A percentile compares a stretch with the other conserved stretches of the same genome.
Conservation (phyloP, 208 protist genomes). For the Acanthamoeba triangularis region DNA sequence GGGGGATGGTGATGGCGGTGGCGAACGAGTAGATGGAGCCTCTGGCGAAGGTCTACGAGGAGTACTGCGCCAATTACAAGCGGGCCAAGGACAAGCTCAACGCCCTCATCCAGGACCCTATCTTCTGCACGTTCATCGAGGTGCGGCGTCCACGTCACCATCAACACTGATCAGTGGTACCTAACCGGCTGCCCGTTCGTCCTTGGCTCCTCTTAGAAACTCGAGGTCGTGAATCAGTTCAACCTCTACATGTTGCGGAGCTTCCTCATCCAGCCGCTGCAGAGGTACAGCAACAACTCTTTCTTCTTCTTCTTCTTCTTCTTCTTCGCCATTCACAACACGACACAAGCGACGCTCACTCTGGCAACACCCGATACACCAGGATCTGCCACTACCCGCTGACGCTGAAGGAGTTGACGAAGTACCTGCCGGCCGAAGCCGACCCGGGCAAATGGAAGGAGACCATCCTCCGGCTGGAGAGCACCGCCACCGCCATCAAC, state of each 20-base stretch:
- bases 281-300: conserved; percentile 23
- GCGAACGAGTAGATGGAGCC: not conserved
- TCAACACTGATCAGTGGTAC: not conserved
- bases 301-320: no score
- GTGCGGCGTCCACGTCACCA: not conserved
- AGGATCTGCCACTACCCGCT: conserved; percentile 49
- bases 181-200: no score
- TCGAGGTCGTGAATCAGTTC: conserved; percentile 23
- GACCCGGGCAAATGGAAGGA: conserved; percentile 53
- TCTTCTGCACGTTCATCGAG: conserved; percentile 41
- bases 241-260: conserved; percentile 31
- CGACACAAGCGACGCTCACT: no score
- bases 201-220: not conserved
- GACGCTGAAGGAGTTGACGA: conserved; percentile 26
- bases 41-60: not conserved
- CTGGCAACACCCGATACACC: not conserved
- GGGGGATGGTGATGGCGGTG: not conserved
- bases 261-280: conserved; percentile 25
- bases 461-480: conserved; percentile 12
- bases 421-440: conserved; percentile 33
- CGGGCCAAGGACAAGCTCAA: conserved; percentile 61
- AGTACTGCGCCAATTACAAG: conserved; percentile 44
- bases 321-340: no score
- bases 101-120: not conserved
- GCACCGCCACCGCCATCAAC: conserved; percentile 18